Base-by-base conservation (phyloP, 192 early-diverging fungal genomes). In the Spinellus fusiger region DNA sequence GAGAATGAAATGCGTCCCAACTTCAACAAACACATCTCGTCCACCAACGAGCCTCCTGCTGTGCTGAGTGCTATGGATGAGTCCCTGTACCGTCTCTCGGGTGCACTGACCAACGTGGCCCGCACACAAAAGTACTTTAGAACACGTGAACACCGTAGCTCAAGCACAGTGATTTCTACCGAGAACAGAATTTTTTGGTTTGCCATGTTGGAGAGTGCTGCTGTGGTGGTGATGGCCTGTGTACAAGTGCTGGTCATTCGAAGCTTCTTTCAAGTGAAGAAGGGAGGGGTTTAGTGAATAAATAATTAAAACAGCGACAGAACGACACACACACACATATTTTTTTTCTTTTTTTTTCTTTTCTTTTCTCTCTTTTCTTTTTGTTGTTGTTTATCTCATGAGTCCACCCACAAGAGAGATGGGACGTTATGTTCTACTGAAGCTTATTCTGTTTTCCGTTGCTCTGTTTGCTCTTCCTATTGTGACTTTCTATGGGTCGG, bases 211-310 rank as follows among this genome's bases (percentile, higher is more conserved):
- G 89, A 96, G 74, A 84, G 81, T 54, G 51, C 84, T 44, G 66
- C 88, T 35, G 90, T 99, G 44, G 79, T 98, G 29, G 54, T 79
- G 47, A 94, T 94, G 79, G 87, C 92, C 10, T 83, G 85, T 10
- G 62, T 92, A n/a, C 97, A 99, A 80, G 94, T 99, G 20, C 92
- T 90, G 75, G 88, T 93, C 25, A 90, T 99, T 64, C 86, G 86
- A 71, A 89, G 82, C 22, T 93, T 99, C 84, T 99, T 99, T 76
- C 85, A 81, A 18, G 78, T 80, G 59, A 86, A 86, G 66, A 71
- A 71, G 6, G 77, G 79, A n/a, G 73, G 73, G 40, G 81, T 83
- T 31, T 83, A 75, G 70, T 29, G 9, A 28, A 33, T 18, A 32
- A 60, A 9, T 9, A 5, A 37, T 9, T 9, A 13, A 37, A 37